A percentile compares a stretch with the other conserved stretches of the same genome.
phyloP scores from a whole-genome alignment of 2,329 filamentous ascomycete species.

The Beauveria varroae region DNA sequence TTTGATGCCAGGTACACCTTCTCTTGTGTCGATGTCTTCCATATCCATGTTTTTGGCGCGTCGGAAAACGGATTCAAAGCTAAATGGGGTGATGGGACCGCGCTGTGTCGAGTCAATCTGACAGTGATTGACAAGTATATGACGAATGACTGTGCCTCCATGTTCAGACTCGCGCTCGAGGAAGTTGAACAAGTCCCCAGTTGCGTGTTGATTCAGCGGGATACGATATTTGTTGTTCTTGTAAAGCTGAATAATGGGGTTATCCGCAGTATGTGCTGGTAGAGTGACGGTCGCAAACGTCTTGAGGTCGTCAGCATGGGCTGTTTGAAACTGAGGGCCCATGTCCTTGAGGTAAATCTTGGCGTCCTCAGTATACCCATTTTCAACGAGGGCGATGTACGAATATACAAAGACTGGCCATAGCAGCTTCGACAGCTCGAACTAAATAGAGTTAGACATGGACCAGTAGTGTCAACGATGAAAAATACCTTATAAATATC shows the following conservation, averaged over 20 bases:
- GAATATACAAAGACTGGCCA: conserved; percentile 96
- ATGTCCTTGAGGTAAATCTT: conserved; percentile 66
- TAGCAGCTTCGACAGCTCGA: conserved; percentile 77
- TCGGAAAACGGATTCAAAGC: conserved; percentile 53
- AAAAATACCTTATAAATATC: conserved; percentile 78
- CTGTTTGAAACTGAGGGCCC: conserved; percentile 61
- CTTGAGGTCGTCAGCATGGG: conserved; percentile 75
- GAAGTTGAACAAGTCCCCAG: conserved; percentile 76
- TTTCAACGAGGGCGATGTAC: conserved; percentile 69
- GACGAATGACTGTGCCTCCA: conserved; percentile 70
- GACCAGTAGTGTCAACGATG: conserved; percentile 6
- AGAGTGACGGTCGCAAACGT: conserved; percentile 66
- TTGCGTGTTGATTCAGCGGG: conserved; percentile 79
- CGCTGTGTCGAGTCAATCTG: conserved; percentile 50
- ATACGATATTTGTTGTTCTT: conserved; percentile 81
- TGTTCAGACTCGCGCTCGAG: conserved; percentile 79
- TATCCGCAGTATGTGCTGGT: conserved; percentile 70
- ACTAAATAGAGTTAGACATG: conserved; percentile 39
- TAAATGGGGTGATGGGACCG: conserved; percentile 57
- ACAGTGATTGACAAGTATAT: conserved; percentile 58
- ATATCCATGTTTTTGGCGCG: conserved; percentile 53
- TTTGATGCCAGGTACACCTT: conserved; percentile 57
- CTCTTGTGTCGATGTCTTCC: conserved; percentile 54
- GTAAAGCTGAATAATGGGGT: conserved; percentile 73
- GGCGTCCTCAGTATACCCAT: conserved; percentile 64